A percentile compares a stretch with the other conserved stretches of the same genome.
phyloP scores from a whole-genome alignment of 2,329 filamentous ascomycete genomes.

The Ustulina deusta region DNA sequence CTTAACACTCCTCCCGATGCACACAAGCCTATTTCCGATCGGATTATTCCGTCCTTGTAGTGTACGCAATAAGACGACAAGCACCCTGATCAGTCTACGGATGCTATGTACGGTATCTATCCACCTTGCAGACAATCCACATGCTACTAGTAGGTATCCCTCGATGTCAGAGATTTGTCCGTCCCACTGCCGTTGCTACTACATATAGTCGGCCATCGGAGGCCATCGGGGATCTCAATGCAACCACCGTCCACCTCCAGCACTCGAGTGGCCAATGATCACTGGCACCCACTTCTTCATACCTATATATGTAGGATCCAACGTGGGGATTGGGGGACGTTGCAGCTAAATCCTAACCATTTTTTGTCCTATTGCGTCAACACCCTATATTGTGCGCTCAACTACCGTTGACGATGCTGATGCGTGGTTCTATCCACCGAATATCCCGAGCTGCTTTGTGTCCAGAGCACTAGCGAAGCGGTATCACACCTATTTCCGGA shows the following conservation, averaged over 20 bases:
- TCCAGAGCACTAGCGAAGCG: not conserved
- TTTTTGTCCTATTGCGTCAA: not conserved
- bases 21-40: slow-evolving; percentile 10
- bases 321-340: slow-evolving; percentile 6
- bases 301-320: not conserved
- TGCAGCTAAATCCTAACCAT: not conserved
- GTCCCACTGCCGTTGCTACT: too few species aligned
- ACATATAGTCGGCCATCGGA: not conserved
- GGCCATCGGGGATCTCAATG: not conserved
- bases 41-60: not conserved
- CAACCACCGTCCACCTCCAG: not conserved
- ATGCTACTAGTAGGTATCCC: too few species aligned
- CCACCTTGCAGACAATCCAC: not conserved
- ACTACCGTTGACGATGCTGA: not conserved
- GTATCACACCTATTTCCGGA: slow-evolving; percentile 5
- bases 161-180: not conserved
- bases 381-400: not conserved
- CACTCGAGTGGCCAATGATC: not conserved
- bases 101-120: slow-evolving; percentile 2
- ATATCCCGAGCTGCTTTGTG: not conserved
- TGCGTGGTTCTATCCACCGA: not conserved
- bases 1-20: not conserved
- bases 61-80: not conserved
- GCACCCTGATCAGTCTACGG: not conserved
- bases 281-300: not conserved